Base-by-base conservation (phyloP, 139 green algal genomes). In the Asterochloris sp. region DNA sequence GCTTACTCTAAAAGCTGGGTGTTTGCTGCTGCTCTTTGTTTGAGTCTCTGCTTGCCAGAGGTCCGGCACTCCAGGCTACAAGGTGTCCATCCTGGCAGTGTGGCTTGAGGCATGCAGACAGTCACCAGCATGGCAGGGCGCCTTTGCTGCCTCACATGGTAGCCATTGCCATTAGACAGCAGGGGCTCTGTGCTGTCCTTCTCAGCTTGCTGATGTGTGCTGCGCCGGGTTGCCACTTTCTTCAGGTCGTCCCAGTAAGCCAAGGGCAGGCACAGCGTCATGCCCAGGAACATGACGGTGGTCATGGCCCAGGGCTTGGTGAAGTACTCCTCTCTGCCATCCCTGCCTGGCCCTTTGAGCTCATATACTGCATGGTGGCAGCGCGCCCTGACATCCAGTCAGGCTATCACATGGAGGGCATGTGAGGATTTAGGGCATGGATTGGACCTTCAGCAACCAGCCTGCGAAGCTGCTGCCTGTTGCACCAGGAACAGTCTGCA, bases 221-320 rank as follows among this genome's bases (percentile, higher is more conserved):
- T 62, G 54, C 74, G 19, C 47, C 64, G 21, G 74, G 74, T 60
- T 23, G 75, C 76, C 21, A 78, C 73, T 28, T 83, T 79, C 63
- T 67, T 75, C 71, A 76, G 38, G 83, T 90, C 85, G 11, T 85
- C 15, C 12, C 60, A 83, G 66, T 90, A 91, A 0, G 88, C 87
- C n/a, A 92, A 64, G 0, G 89, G 89, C 38, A 93, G 79, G 84
- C 89, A 93, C 69, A 93, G 89, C 68, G 76, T 85, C 89, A 93
- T 93, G 62, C 88, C 89, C 21, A 87, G 24, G 26, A 92, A 92
- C 89, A 92, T 92, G 62, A 92, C 85, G 38, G 87, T 90, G 11
- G 89, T 88, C 89, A 92, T 92, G 13, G 80, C 82, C 89, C 89
- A 92, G 1, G 87, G 87, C 82, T 93, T 93, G 12, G 83, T 82